Percentiles rank a stretch among this genome's conserved stretches.
Conservation (phyloP, 2,329 filamentous ascomycete species). For the Phoma sp. region DNA sequence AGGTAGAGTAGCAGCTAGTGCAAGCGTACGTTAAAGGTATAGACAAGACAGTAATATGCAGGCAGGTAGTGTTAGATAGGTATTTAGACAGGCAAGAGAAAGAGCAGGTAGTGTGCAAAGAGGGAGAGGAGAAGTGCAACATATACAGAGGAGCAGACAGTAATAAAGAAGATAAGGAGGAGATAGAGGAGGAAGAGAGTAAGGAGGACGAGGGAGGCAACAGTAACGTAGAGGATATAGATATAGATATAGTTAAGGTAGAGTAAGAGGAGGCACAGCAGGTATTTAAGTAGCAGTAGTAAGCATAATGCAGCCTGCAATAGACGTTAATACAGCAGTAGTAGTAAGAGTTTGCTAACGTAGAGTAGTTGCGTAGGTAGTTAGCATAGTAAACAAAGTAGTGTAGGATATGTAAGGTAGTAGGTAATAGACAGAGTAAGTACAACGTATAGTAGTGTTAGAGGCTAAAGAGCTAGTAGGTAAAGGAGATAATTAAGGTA, state of each 20-base stretch:
- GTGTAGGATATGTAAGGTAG: constrained; percentile 15
- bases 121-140: constrained; percentile 15
- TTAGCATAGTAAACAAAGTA: constrained; percentile 15
- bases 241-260: constrained; percentile 1
- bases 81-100: constrained; percentile 14
- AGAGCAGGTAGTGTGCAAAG: constrained; percentile 7
- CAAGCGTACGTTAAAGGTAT: neutral
- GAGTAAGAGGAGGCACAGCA: constrained; percentile 7
- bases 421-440: constrained; percentile 7
- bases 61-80: neutral
- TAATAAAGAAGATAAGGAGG: constrained; percentile 1
- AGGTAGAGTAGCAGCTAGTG: constrained; percentile 7
- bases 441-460: constrained; percentile 15
- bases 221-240: constrained; percentile 1
- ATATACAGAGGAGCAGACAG: constrained; percentile 2
- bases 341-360: neutral
- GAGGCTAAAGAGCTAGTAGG: constrained; percentile 4
- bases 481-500: constrained; percentile 4
- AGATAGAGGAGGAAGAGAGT: constrained; percentile 3
- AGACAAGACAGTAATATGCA: no score
- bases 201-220: neutral
- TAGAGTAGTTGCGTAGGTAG: constrained; percentile 14
- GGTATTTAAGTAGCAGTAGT: neutral
- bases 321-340: no score
- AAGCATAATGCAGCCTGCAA: no score